Evolutionary conservation across 2,329 filamentous ascomycete species (phyloP).

Genomic region (Fusarium staphyleae): DNA sequence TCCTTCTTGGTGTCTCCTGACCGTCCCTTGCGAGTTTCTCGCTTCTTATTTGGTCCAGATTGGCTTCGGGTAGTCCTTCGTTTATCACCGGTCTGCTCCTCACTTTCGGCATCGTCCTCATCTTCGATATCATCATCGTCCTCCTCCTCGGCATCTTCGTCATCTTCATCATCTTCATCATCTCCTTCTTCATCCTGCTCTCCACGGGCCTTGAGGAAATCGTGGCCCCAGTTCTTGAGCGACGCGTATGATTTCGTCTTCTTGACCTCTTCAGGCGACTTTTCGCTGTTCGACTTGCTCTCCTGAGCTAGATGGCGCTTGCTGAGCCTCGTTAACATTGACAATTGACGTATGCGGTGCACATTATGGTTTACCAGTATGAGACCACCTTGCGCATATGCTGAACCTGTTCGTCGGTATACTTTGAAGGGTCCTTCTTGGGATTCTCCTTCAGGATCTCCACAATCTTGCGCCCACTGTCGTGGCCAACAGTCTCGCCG

Average conservation of each 20-base stretch:
- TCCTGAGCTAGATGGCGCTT: conserved; percentile 73
- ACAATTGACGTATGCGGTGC: not conserved
- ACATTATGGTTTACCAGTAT: conserved; percentile 54
- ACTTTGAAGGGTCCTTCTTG: conserved; percentile 61
- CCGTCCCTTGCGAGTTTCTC: conserved; percentile 41
- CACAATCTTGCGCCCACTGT: conserved; percentile 68
- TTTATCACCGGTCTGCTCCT: conserved; percentile 38
- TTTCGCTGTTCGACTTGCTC: conserved; percentile 62
- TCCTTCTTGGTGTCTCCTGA: conserved; percentile 31
- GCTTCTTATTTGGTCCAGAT: conserved; percentile 43
- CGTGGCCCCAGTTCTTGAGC: conserved; percentile 69
- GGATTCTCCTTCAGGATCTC: conserved; percentile 69
- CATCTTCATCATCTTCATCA: conserved; percentile 18
- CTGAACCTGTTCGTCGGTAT: conserved; percentile 60
- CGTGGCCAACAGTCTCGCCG: conserved; percentile 70
- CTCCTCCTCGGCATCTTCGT: conserved; percentile 15
- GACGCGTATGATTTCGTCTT: conserved; percentile 63
- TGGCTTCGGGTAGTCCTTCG: conserved; percentile 35
- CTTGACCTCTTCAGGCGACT: conserved; percentile 53
- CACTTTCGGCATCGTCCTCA: conserved; percentile 20
- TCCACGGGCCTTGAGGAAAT: conserved; percentile 53
- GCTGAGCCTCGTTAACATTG: conserved; percentile 28
- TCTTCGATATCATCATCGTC: conserved; percentile 13
- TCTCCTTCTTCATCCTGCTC: conserved; percentile 19
- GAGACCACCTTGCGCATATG: conserved; percentile 70